Base-by-base conservation (phyloP, 208 protist species). In the Leishmania aethiopica region DNA sequence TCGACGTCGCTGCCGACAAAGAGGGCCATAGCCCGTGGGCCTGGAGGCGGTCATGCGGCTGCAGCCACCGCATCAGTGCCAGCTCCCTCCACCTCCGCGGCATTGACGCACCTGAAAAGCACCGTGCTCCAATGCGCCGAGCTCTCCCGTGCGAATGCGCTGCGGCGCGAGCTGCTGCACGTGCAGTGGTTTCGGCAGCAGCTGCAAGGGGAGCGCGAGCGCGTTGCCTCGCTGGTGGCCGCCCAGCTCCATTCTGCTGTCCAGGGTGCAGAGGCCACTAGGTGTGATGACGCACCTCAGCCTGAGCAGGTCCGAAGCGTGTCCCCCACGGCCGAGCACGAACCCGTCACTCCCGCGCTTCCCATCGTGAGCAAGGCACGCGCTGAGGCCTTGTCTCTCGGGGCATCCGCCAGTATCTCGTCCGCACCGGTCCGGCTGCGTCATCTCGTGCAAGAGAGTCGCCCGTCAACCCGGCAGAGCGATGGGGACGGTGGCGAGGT, bases 141-240 rank as follows among this genome's bases (percentile, higher is more conserved):
- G 78, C 74, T 91, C 45, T 91, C 88, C 0, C 88, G 88, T 32
- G 79, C 80, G 8, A 86, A 89, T 45, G 85, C 83, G 40, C 78
- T 91, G 17, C 79, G 84, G 22, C 82, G 88, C 22, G 88, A 91
- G 67, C 75, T 85, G 59, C 81, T 91, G n/a, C 88, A 91, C 79
- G 79, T 85, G 5, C 70, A 80, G 10, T 79, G 86, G 77, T 73
- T 91, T 35, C 88, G 88, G 5, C 77, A 85, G 47, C 62, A 78
- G 66, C 35, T 90, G 66, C 15, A 47, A 7, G 79, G 47, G 32
- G 79, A 69, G 59, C 64, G 78, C n/a, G 51, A 77, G 40, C 49
- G 67, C 2, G 37, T 67, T 22, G 69, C 47, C 28, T 53, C 8
- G 6, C 40, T 78, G 0, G 40, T n/a, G 75, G 75, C 53, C 19